These are phyloP conservation scores for Boletellus emodensis DNA, from an alignment of 768 basidiomycete species.

Conservation along the genomic window DNA sequence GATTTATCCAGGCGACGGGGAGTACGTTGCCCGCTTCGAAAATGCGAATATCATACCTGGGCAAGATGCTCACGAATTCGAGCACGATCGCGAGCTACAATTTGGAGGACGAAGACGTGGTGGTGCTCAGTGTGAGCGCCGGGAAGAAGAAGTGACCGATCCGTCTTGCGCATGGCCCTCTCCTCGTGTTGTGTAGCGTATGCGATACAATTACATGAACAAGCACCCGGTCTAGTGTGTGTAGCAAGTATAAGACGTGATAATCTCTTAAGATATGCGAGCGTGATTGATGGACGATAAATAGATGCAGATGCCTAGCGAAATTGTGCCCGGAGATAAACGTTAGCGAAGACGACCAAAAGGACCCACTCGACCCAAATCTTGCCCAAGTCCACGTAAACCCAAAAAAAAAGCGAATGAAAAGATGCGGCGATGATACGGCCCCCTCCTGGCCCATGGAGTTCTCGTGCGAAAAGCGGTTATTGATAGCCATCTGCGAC, in stretches of 20 bases:
- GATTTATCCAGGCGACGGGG: slow-evolving; percentile 74
- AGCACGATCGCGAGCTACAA: slow-evolving; percentile 85
- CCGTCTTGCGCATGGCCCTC: neutral
- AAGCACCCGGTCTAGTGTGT: slow-evolving; percentile 9
- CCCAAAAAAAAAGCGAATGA: slow-evolving; percentile 13
- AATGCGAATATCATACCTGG: slow-evolving; percentile 73
- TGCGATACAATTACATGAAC: slow-evolving; percentile 11
- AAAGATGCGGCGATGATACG: neutral
- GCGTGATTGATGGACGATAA: slow-evolving; percentile 13
- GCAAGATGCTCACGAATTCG: slow-evolving; percentile 85
- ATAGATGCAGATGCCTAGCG: slow-evolving; percentile 7
- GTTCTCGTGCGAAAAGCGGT: slow-evolving; percentile 27
- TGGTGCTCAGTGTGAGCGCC: slow-evolving; percentile 75
- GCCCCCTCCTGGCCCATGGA: neutral
- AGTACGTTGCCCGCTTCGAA: slow-evolving; percentile 77
- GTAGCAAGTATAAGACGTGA: slow-evolving; percentile 2
- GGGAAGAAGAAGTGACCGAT: slow-evolving; percentile 60
- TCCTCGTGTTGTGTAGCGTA: slow-evolving; percentile 6
- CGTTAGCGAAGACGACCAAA: neutral
- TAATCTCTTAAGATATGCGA: slow-evolving; percentile 18
- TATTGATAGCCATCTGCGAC: slow-evolving; percentile 12
- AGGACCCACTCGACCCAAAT: slow-evolving; percentile 3
- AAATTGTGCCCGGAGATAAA: slow-evolving; percentile 7
- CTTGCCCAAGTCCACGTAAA: slow-evolving; percentile 10
- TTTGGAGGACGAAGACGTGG: slow-evolving; percentile 83